These are phyloP conservation scores for Puya raimondii DNA, from an alignment of 176 grass and related monocot genomes.

Conservation along the genomic window DNA sequence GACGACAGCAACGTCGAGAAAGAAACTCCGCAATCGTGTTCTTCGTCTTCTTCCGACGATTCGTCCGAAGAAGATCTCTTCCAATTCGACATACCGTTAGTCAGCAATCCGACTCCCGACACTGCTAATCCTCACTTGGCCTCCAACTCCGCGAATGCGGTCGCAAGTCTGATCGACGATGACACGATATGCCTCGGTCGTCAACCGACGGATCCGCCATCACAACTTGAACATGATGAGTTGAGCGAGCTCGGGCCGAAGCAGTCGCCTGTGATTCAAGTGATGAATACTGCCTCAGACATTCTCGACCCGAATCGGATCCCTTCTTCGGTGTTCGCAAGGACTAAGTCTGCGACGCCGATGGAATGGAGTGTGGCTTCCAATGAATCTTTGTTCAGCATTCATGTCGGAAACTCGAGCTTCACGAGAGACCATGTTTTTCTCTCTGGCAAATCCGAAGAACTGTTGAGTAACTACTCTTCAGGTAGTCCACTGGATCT, in stretches of 20 bases:
- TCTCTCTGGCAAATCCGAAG: slow-evolving; percentile 31
- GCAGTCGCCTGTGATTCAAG: slow-evolving; percentile 21
- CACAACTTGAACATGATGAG: background rate
- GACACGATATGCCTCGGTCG: background rate
- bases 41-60: slow-evolving; percentile 28
- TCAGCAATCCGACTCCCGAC: slow-evolving; percentile 4
- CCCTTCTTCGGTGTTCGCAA: slow-evolving; percentile 40
- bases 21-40: slow-evolving; percentile 11
- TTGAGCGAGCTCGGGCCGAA: slow-evolving; percentile 6
- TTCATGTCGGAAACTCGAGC: slow-evolving; percentile 46
- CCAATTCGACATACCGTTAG: slow-evolving; percentile 25
- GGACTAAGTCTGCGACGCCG: slow-evolving; percentile 28
- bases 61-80: slow-evolving; percentile 44
- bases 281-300: slow-evolving; percentile 28
- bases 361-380: slow-evolving; percentile 66
- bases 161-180: background rate
- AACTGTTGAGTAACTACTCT: slow-evolving; percentile 1
- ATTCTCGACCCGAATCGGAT: slow-evolving; percentile 50
- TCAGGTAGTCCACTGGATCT: slow-evolving; percentile 23
- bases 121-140: too few relatives aligned
- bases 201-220: background rate
- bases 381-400: slow-evolving; percentile 83
- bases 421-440: slow-evolving; percentile 41
- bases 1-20: slow-evolving; percentile 7
- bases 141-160: background rate